These are phyloP conservation scores for Candida ulmi DNA, from an alignment of 805 yeast genomes.

Conservation along the genomic window DNA sequence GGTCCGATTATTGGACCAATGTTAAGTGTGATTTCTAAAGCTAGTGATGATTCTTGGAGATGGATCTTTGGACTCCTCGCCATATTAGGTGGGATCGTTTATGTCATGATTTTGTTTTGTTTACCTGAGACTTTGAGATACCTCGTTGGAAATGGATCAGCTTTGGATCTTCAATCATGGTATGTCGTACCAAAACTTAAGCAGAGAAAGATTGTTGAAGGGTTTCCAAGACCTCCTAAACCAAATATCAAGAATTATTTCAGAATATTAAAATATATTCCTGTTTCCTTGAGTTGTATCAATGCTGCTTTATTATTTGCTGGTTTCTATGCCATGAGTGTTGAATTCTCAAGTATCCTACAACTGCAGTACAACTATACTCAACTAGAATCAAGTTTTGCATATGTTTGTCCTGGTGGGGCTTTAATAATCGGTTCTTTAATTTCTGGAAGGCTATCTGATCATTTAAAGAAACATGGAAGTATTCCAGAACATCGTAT, in stretches of 20 bases:
- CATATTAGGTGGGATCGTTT: conserved; percentile 54
- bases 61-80: conserved; percentile 76
- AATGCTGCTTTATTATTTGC: conserved; percentile 49
- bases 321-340: conserved; percentile 47
- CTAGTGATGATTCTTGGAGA: conserved; percentile 75
- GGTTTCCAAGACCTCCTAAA: conserved; percentile 41
- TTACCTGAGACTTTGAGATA: conserved; percentile 78
- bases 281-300: conserved; percentile 40
- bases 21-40: conserved; percentile 63
- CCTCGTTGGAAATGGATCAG: conserved; percentile 50
- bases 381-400: conserved; percentile 33
- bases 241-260: conserved; percentile 34
- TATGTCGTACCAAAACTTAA: conserved; percentile 25
- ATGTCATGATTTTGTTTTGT: conserved; percentile 44
- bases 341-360: conserved; percentile 40
- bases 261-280: conserved; percentile 33
- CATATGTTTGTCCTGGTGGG: conserved; percentile 49
- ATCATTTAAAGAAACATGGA: conserved; percentile 26
- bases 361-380: conserved; percentile 31
- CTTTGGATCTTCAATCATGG: conserved; percentile 15
- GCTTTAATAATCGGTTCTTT: conserved; percentile 45
- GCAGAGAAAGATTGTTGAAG: conserved; percentile 21
- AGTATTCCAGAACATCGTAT: conserved; percentile 44
- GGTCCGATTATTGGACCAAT: conserved; percentile 89
- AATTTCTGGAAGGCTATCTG: conserved; percentile 44